Percentiles rank a stretch among this genome's conserved stretches.
These are phyloP conservation scores for Cochlearia excelsa DNA, from an alignment of 345 rosid species.

Conservation along the genomic window DNA sequence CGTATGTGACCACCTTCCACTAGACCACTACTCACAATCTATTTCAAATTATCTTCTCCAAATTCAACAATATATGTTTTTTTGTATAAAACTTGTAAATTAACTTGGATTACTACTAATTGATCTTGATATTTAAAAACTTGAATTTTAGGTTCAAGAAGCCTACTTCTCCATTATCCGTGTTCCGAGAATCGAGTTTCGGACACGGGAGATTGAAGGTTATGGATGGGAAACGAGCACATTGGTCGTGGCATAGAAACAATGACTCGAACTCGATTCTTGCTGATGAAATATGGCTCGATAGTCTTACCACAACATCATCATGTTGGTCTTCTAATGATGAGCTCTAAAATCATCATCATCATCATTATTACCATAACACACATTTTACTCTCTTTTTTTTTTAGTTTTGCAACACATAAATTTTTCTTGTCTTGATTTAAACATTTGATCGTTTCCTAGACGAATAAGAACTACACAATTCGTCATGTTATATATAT, in stretches of 20 bases:
- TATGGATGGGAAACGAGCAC: conserved; percentile 59
- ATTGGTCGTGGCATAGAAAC: conserved; percentile 80
- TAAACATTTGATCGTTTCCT: too few species aligned
- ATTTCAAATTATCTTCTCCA: neutral
- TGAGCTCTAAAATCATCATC: conserved; percentile 21
- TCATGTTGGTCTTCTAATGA: conserved; percentile 41
- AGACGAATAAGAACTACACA: too few species aligned
- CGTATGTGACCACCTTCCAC: conserved; percentile 37
- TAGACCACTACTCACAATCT: too few species aligned
- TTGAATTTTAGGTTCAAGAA: conserved; percentile 26
- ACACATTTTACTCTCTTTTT: neutral
- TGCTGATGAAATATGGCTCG: conserved; percentile 59
- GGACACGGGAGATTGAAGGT: conserved; percentile 80
- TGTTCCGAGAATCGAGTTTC: conserved; percentile 69
- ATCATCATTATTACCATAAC: neutral
- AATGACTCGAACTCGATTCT: conserved; percentile 41
- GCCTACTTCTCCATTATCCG: conserved; percentile 48
- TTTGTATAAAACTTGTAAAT: neutral
- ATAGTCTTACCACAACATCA: conserved; percentile 46
- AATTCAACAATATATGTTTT: neutral
- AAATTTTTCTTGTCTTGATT: too few species aligned
- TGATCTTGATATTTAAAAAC: too few species aligned
- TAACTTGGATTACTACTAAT: too few species aligned
- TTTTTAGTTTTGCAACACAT: neutral
- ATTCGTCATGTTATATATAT: too few species aligned